These are phyloP conservation scores for Quercus agrifolia DNA, from an alignment of 306 rosid species.

Conservation along the genomic window DNA sequence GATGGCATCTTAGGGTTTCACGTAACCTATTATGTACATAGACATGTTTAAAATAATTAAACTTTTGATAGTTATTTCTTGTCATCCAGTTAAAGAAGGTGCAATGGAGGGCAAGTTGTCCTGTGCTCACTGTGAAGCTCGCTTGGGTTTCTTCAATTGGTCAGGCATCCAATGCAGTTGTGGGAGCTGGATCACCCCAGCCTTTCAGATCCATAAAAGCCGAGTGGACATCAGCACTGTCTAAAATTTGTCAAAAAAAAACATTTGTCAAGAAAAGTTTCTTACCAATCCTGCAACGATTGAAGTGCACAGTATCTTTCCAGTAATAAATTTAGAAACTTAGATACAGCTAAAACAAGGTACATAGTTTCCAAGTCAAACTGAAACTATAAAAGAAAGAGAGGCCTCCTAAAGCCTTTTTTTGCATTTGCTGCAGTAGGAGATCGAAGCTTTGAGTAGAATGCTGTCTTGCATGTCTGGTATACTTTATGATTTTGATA, in stretches of 20 bases:
- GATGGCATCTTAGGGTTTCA: background rate
- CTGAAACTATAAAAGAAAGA: slow-evolving; percentile 3
- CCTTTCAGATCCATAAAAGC: slow-evolving; percentile 89
- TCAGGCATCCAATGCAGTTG: slow-evolving; percentile 95
- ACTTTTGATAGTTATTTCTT: slow-evolving; percentile 22
- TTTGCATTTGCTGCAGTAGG: slow-evolving; percentile 13
- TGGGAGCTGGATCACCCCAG: slow-evolving; percentile 98
- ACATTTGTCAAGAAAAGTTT: background rate
- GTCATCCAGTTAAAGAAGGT: slow-evolving; percentile 84
- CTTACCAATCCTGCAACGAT: slow-evolving; percentile 3
- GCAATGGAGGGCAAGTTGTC: slow-evolving; percentile 86
- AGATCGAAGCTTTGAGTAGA: slow-evolving; percentile 15
- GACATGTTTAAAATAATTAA: slow-evolving; percentile 4
- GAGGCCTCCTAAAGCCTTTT: slow-evolving; percentile 16
- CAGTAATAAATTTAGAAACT: slow-evolving; percentile 1
- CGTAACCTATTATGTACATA: background rate
- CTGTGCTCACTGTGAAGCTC: slow-evolving; percentile 86
- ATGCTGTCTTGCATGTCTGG: slow-evolving; percentile 12
- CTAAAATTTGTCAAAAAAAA: slow-evolving; percentile 29
- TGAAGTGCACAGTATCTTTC: slow-evolving; percentile 5
- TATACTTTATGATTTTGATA: slow-evolving; percentile 14
- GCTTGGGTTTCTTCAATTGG: slow-evolving; percentile 95
- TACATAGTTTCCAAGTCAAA: slow-evolving; percentile 21
- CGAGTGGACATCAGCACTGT: slow-evolving; percentile 69
- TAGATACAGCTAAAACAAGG: slow-evolving; percentile 18